Base-by-base conservation (phyloP, 1,284 basidiomycete genomes). In the Leccinum colubrinum region DNA sequence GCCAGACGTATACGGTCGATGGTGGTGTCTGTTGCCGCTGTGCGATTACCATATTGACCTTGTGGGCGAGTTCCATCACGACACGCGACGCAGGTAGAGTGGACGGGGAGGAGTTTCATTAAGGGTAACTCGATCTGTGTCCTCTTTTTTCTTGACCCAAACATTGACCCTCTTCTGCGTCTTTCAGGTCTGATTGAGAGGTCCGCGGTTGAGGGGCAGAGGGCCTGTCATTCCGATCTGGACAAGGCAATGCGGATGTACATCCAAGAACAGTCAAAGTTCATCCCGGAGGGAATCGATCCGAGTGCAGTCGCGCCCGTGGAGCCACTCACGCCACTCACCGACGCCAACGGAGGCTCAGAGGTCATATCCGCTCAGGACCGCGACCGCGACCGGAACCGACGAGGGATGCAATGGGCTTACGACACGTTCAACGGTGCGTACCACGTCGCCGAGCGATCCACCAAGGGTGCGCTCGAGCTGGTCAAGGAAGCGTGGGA, bases 71-170 rank as follows among this genome's bases (percentile, higher is more conserved):
- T 56, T 80, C 84, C 4, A 85, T 91, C 59, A 85, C 88, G 5
- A 90, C 92, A 2, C 86, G 84, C 94, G 41, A 95, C 93, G 7
- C 86, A 91, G 67, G 94, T 98, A 3, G 96, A 98, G 65, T 99
- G 97, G 96, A 94, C 91, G 0, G 96, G 96, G 25, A 84, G 95
- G 68, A 97, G 94, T 76, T 98, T 98, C 79, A 93, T 99, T 76
- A 97, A 94, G 77, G 90, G 94, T 94, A 65, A 68, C 22, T 33
- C 52, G 5, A 1, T 12, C 8, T 27, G 48, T 48, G 12, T 55
- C 59, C 41, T 6, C 30, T 55, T 43, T 11, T 56, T 14, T n/a
- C 25, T 27, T 27, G 25, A 58, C 9, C 25, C 50, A 56, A 6
- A 57, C 54, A 14, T 17, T 63, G 35, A 65, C 35, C 17, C 6